Evolutionary conservation across 306 rosid species (phyloP).

Genomic region (Carpinus viminea): DNA sequence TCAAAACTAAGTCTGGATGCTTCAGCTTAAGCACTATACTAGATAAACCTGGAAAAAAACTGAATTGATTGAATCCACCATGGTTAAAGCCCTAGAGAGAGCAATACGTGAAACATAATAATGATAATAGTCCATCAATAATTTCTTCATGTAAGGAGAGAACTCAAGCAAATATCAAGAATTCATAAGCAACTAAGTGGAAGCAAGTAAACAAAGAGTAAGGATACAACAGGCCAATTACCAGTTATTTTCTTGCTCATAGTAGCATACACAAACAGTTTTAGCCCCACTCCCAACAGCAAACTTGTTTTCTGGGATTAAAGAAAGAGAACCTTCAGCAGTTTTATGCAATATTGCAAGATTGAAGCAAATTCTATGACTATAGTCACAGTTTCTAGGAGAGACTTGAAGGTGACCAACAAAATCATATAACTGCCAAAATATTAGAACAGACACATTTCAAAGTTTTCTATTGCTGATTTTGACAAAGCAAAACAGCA

Average conservation of each 20-base stretch:
- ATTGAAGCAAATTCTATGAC: not conserved
- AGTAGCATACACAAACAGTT: slow-evolving; percentile 93
- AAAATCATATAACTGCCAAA: not conserved
- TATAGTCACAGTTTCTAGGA: not conserved
- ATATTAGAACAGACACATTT: not conserved
- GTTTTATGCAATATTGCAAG: slow-evolving; percentile 10
- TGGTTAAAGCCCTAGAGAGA: not conserved
- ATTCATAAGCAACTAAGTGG: not conserved
- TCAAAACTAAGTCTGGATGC: not conserved
- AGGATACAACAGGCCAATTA: slow-evolving; percentile 28
- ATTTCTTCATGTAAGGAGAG: not conserved
- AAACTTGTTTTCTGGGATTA: slow-evolving; percentile 78
- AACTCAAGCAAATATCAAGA: not conserved
- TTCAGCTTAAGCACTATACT: not conserved
- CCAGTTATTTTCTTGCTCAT: slow-evolving; percentile 98
- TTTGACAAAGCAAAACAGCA: not conserved
- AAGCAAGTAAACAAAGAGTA: slow-evolving; percentile 14
- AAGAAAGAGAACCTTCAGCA: slow-evolving; percentile 33
- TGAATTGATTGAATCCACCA: not conserved
- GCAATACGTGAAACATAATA: not conserved
- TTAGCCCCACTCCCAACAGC: slow-evolving; percentile 99
- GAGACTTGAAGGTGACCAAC: not conserved
- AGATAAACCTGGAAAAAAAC: not conserved
- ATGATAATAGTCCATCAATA: not conserved
- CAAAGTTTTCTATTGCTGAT: not conserved